phyloP scores from a whole-genome alignment of 257 asterid genomes.

The Forsythia suspensa region DNA sequence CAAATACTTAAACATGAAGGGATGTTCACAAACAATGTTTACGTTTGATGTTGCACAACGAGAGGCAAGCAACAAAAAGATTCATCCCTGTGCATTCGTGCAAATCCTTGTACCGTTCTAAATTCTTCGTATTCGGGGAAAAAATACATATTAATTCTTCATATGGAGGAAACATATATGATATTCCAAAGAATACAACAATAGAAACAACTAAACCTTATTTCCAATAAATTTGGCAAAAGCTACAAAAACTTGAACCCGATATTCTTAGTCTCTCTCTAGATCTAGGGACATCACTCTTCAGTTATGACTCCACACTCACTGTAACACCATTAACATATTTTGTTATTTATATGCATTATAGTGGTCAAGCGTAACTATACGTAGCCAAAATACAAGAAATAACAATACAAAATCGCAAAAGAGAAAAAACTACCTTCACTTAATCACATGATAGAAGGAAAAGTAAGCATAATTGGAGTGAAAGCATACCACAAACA shows the following conservation, averaged over 20 bases:
- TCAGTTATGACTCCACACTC: background rate
- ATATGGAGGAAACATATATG: background rate
- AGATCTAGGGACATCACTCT: background rate
- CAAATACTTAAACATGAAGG: background rate
- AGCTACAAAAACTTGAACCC: background rate
- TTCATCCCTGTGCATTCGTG: background rate
- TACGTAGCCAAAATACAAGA: background rate
- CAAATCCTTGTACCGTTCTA: background rate
- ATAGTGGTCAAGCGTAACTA: background rate
- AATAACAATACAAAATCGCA: background rate
- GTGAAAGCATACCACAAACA: constrained; percentile 62
- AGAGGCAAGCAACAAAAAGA: background rate
- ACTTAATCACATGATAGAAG: background rate
- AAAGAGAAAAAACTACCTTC: background rate
- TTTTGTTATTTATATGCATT: background rate
- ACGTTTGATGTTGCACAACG: background rate
- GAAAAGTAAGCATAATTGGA: background rate
- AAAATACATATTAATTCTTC: background rate
- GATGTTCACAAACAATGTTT: background rate
- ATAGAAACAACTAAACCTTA: background rate
- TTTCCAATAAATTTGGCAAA: background rate
- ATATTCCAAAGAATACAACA: background rate
- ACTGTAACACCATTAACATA: background rate
- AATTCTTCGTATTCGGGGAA: background rate
- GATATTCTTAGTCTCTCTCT: background rate